Percentiles rank a stretch among this genome's conserved stretches.
These are phyloP conservation scores for Xylariales sp. DNA, from an alignment of 2,329 filamentous ascomycete species.

Conservation along the genomic window DNA sequence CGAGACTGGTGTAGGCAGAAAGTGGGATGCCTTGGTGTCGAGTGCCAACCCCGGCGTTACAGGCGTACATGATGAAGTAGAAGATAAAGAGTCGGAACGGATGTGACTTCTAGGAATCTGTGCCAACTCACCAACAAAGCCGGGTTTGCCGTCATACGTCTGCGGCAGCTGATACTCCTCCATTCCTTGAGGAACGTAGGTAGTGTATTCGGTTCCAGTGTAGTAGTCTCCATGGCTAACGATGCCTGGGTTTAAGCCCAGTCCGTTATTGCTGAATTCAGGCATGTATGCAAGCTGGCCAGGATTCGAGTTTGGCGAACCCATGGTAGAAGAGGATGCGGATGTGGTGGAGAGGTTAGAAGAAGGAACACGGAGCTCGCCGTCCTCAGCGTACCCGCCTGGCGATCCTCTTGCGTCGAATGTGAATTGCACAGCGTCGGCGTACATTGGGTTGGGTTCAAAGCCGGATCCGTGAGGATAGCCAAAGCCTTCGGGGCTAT, in stretches of 20 bases:
- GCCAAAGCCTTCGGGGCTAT: constrained; percentile 41
- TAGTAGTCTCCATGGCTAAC: constrained; percentile 52
- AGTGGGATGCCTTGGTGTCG: constrained; percentile 21
- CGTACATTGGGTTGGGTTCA: constrained; percentile 41
- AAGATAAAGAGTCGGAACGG: constrained; percentile 10
- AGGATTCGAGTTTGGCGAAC: constrained; percentile 61
- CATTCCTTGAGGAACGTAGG: constrained; percentile 39
- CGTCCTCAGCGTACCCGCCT: constrained; percentile 44
- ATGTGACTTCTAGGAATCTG: constrained; percentile 26
- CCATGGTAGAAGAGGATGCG: constrained; percentile 61
- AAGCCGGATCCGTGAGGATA: constrained; percentile 40
- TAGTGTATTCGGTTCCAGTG: constrained; percentile 51
- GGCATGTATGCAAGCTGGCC: constrained; percentile 53
- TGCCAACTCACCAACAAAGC: constrained; percentile 54
- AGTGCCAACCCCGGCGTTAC: constrained; percentile 17
- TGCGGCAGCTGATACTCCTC: constrained; percentile 45
- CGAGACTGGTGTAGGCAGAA: constrained; percentile 17
- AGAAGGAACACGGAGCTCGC: constrained; percentile 44
- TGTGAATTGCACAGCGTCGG: constrained; percentile 39
- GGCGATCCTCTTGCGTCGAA: constrained; percentile 45
- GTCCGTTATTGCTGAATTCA: constrained; percentile 50
- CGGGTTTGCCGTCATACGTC: constrained; percentile 46
- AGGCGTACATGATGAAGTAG: constrained; percentile 20
- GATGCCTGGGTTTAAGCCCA: constrained; percentile 60
- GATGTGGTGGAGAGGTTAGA: constrained; percentile 60